A percentile compares a stretch with the other conserved stretches of the same genome.
phyloP scores from a whole-genome alignment of 306 rosid genomes.

The Luffa acutangula region DNA sequence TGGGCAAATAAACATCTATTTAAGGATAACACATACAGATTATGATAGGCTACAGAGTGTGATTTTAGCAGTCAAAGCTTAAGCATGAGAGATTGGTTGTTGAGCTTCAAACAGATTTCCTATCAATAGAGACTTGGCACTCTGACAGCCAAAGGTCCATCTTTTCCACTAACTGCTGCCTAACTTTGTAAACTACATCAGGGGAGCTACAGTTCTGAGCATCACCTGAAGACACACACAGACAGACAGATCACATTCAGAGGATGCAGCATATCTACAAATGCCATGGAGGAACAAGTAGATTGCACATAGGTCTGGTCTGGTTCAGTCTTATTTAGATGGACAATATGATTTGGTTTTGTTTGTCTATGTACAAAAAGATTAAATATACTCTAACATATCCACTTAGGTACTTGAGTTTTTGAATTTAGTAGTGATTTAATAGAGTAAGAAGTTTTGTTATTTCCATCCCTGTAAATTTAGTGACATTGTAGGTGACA shows the following conservation, averaged over 20 bases:
- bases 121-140: constrained; percentile 26
- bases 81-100: background rate
- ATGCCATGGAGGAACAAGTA: too few species aligned
- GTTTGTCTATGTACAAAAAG: too few species aligned
- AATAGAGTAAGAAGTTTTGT: too few species aligned
- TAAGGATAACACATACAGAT: background rate
- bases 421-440: too few species aligned
- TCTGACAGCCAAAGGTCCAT: constrained; percentile 81
- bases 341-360: too few species aligned
- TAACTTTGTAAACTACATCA: constrained; percentile 63
- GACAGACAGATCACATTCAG: constrained; percentile 8
- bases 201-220: constrained; percentile 70
- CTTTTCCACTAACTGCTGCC: constrained; percentile 65
- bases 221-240: constrained; percentile 32
- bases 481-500: too few species aligned
- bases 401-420: too few species aligned
- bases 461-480: too few species aligned
- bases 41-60: background rate
- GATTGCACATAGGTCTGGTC: too few species aligned
- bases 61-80: background rate
- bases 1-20: background rate
- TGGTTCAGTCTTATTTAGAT: too few species aligned
- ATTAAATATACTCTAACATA: too few species aligned
- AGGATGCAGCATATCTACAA: background rate
- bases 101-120: constrained; percentile 21